These are phyloP conservation scores for Fusarium virguliforme DNA, from an alignment of 2,329 filamentous ascomycete genomes.

Conservation along the genomic window DNA sequence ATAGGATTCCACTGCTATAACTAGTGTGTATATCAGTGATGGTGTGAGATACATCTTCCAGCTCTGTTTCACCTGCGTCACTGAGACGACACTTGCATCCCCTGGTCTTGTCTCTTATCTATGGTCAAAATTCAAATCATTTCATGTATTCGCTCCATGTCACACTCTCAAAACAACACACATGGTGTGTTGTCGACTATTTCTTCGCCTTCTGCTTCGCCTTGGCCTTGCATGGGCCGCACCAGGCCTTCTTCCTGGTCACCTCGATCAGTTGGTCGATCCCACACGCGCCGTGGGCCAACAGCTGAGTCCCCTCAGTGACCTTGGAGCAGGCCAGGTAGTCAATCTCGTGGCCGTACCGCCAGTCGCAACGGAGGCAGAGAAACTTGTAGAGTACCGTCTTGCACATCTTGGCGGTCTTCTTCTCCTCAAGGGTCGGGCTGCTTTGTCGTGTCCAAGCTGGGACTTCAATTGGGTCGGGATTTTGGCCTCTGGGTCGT, in stretches of 20 bases:
- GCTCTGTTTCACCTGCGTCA: too few relatives aligned
- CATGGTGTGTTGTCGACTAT: too few relatives aligned
- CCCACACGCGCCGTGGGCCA: background rate
- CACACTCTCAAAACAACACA: too few relatives aligned
- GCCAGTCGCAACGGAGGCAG: conserved; percentile 1
- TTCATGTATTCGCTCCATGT: too few relatives aligned
- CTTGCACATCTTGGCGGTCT: background rate
- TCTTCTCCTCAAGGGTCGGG: background rate
- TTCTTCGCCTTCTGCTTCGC: background rate
- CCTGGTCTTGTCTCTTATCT: too few relatives aligned
- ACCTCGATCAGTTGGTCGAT: background rate
- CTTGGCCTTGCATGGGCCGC: background rate
- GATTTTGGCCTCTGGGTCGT: background rate
- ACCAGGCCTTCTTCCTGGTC: background rate
- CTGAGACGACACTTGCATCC: too few relatives aligned
- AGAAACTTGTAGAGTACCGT: conserved; percentile 1
- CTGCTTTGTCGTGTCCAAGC: background rate
- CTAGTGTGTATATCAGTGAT: too few relatives aligned
- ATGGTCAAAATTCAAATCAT: too few relatives aligned
- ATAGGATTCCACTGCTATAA: too few relatives aligned
- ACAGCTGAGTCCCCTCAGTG: background rate
- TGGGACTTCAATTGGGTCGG: background rate
- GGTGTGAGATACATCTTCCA: too few relatives aligned
- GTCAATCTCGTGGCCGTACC: background rate
- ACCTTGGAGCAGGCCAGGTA: background rate